Conservation (phyloP, 305 asterid species). For the Fraxinus floribunda region DNA sequence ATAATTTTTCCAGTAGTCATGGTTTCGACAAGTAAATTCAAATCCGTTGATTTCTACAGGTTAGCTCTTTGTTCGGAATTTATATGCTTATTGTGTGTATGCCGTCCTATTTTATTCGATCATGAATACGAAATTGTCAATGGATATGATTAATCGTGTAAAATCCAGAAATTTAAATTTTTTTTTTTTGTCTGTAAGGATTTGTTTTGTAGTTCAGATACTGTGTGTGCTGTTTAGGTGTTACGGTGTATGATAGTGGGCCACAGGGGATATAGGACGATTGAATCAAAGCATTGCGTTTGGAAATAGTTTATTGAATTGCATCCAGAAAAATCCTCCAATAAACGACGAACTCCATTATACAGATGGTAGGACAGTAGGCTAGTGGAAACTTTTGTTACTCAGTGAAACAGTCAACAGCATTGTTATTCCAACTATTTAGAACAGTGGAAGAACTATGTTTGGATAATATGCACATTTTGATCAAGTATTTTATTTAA, state of each 20-base stretch:
- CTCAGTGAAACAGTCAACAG: not conserved
- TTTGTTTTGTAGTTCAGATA: not conserved
- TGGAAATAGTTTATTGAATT: not conserved
- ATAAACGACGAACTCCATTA: no score
- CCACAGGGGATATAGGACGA: not conserved
- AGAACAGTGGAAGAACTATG: not conserved
- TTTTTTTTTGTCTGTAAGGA: not conserved
- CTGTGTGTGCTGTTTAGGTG: not conserved
- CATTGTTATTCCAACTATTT: not conserved
- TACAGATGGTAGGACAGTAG: not conserved
- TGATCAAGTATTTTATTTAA: not conserved
- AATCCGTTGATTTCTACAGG: slow-evolving; percentile 98
- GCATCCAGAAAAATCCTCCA: not conserved
- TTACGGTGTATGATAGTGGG: not conserved
- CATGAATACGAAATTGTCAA: not conserved
- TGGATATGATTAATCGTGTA: not conserved
- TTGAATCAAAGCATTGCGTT: not conserved
- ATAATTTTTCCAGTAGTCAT: slow-evolving; percentile 30
- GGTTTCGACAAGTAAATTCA: slow-evolving; percentile 78
- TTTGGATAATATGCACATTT: not conserved
- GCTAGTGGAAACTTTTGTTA: not conserved
- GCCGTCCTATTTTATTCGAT: not conserved
- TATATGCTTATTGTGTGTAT: not conserved
- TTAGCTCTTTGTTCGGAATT: slow-evolving; percentile 15
- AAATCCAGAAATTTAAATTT: not conserved